These are phyloP conservation scores for Noccaea caerulescens DNA, from an alignment of 345 rosid genomes.

Conservation along the genomic window DNA sequence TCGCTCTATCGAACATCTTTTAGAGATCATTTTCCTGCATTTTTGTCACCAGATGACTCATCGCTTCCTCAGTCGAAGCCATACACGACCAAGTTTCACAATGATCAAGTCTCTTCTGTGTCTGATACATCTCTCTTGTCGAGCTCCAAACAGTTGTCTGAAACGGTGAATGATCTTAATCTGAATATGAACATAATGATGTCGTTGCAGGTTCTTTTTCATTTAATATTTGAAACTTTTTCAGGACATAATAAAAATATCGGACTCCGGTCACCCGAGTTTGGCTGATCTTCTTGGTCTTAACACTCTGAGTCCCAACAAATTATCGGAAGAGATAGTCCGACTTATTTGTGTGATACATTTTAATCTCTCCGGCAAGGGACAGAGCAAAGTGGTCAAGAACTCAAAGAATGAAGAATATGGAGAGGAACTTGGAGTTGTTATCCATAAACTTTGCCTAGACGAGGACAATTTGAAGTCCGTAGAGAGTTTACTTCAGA, in stretches of 20 bases:
- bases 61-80: background rate
- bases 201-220: background rate
- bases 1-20: slow-evolving; percentile 69
- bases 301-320: slow-evolving; percentile 48
- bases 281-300: slow-evolving; percentile 75
- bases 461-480: slow-evolving; percentile 58
- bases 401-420: slow-evolving; percentile 48
- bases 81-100: slow-evolving; percentile 40
- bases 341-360: slow-evolving; percentile 70
- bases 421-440: slow-evolving; percentile 44
- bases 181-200: background rate
- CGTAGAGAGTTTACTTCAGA: slow-evolving; percentile 58
- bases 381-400: slow-evolving; percentile 39
- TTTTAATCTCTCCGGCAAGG: slow-evolving; percentile 57
- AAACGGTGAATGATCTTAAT: slow-evolving; percentile 27
- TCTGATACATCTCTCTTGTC: slow-evolving; percentile 20
- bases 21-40: slow-evolving; percentile 45
- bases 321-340: slow-evolving; percentile 67
- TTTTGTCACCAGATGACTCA: slow-evolving; percentile 26
- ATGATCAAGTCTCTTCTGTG: slow-evolving; percentile 20
- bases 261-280: slow-evolving; percentile 53
- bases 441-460: slow-evolving; percentile 55
- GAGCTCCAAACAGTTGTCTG: slow-evolving; percentile 15
- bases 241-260: slow-evolving; percentile 49
- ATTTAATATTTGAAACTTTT: slow-evolving; percentile 20